Evolutionary conservation across 2,329 filamentous ascomycete species (phyloP).

Genomic region (Pleurostoma richardsiae): DNA sequence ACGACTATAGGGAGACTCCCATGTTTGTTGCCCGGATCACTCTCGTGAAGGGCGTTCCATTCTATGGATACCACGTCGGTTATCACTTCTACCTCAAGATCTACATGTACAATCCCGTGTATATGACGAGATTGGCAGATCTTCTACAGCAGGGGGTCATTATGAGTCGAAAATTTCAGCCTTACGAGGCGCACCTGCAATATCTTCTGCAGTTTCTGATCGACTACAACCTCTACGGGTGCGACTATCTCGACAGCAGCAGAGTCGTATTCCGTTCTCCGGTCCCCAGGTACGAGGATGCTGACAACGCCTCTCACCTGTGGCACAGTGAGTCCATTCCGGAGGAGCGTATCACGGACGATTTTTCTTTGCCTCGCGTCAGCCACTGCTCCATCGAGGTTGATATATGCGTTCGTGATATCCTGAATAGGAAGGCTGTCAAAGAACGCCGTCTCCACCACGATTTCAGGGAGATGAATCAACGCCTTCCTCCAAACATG

Average conservation of each 20-base stretch:
- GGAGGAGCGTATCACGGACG: constrained; percentile 52
- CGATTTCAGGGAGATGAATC: constrained; percentile 71
- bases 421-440: constrained; percentile 74
- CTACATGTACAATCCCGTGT: constrained; percentile 81
- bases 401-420: constrained; percentile 84
- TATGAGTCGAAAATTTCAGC: constrained; percentile 78
- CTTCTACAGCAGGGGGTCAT: constrained; percentile 84
- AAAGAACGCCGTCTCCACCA: constrained; percentile 77
- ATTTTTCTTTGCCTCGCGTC: constrained; percentile 62
- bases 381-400: constrained; percentile 89
- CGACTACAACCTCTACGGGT: constrained; percentile 96
- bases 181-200: constrained; percentile 90
- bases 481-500: constrained; percentile 59
- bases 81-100: constrained; percentile 91
- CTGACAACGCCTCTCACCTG: constrained; percentile 55
- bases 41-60: constrained; percentile 87
- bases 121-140: constrained; percentile 84
- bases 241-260: constrained; percentile 72
- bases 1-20: constrained; percentile 61
- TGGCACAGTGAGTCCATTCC: constrained; percentile 79
- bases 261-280: constrained; percentile 71
- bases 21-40: constrained; percentile 85
- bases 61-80: constrained; percentile 93
- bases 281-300: constrained; percentile 63
- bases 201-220: constrained; percentile 96